Conservation (phyloP, 176 grass and related monocot genomes). For the Oryza officinalis region DNA sequence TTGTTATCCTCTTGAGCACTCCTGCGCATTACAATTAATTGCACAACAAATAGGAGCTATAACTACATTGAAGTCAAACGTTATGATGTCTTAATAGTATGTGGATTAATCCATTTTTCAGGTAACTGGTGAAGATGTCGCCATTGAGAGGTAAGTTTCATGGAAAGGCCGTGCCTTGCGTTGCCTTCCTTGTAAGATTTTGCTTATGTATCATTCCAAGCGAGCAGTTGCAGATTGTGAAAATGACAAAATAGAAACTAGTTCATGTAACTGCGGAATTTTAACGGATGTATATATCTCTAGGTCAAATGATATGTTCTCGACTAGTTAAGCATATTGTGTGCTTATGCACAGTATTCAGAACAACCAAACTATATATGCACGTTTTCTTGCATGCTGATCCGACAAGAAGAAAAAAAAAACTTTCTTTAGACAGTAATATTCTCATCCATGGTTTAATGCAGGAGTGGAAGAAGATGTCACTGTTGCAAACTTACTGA, state of each 20-base stretch:
- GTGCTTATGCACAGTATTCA: background rate
- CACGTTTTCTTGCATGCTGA: slow-evolving; percentile 23
- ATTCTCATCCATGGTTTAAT: background rate
- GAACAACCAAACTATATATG: background rate
- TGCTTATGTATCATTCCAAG: background rate
- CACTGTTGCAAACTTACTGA: background rate
- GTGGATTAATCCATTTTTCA: background rate
- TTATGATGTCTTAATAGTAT: slow-evolving; percentile 7
- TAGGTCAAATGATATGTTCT: slow-evolving; percentile 21
- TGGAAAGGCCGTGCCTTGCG: background rate
- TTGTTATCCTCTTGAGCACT: slow-evolving; percentile 20
- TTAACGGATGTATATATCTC: background rate
- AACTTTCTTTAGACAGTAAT: background rate
- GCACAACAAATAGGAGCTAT: slow-evolving; percentile 5
- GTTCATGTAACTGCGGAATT: background rate
- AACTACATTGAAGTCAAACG: background rate
- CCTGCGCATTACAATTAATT: background rate
- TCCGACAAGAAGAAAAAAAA: background rate
- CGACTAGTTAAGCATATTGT: slow-evolving; percentile 2
- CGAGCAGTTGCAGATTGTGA: slow-evolving; percentile 16
- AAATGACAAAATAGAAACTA: background rate
- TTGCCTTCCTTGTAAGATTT: slow-evolving; percentile 1
- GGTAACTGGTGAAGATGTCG: background rate
- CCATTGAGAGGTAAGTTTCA: background rate
- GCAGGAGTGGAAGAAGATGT: background rate